Evolutionary conservation across 257 asterid species (phyloP).

Genomic region (Fraxinus cuspidata): DNA sequence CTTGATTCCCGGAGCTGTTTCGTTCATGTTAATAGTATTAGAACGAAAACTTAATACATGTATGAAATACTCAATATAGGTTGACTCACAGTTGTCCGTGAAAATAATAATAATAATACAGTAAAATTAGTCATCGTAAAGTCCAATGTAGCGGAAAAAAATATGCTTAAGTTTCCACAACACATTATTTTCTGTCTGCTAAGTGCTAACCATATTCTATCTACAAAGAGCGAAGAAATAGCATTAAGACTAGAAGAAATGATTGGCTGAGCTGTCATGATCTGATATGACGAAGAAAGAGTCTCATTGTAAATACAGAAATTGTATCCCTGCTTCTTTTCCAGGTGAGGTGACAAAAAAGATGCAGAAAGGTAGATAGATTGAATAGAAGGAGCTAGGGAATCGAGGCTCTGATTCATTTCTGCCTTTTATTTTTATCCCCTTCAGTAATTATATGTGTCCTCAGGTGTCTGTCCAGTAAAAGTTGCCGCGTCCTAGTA

Average conservation of each 20-base stretch:
- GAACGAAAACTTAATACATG: too few species aligned
- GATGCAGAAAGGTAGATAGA: slow-evolving; percentile 22
- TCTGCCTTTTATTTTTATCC: slow-evolving; percentile 25
- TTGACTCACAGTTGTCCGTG: too few species aligned
- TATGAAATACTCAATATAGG: too few species aligned
- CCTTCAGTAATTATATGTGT: slow-evolving; percentile 1
- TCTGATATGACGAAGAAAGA: slow-evolving; percentile 26
- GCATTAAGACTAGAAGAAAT: slow-evolving; percentile 25
- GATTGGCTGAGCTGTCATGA: slow-evolving; percentile 50
- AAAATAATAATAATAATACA: too few species aligned
- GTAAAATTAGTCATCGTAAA: too few species aligned
- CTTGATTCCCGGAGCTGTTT: too few species aligned
- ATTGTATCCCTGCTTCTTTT: slow-evolving; percentile 30
- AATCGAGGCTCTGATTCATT: slow-evolving; percentile 16
- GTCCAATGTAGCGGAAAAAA: too few species aligned
- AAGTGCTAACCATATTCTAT: slow-evolving; percentile 13
- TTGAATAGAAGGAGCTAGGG: slow-evolving; percentile 26
- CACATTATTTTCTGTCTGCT: too few species aligned
- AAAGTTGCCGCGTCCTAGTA: too few species aligned
- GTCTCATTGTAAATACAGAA: slow-evolving; percentile 29
- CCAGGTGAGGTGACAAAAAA: slow-evolving; percentile 40
- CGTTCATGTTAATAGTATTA: too few species aligned
- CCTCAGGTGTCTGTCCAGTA: too few species aligned
- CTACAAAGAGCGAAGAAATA: slow-evolving; percentile 21
- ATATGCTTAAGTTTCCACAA: too few species aligned